Base-by-base conservation (phyloP, 306 rosid species). In the Glycine soja region DNA sequence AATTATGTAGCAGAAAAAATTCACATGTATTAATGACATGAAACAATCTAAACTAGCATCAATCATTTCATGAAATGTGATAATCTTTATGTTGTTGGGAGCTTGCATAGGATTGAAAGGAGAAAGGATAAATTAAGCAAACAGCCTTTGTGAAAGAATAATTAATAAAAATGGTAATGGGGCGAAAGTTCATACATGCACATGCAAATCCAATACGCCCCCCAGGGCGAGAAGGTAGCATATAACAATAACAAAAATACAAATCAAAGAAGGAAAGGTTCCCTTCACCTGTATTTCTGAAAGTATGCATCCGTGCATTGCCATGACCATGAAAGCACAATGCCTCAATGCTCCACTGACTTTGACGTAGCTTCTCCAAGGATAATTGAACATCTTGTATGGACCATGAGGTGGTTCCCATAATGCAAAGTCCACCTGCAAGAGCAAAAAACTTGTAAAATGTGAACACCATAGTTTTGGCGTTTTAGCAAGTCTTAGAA, bases 351-450 rank as follows among this genome's bases (percentile, higher is more conserved):
- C 91, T 68, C 97, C 97, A 62, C 93, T 79, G 9, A 90, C 81
- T 85, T 87, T 84, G 81, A 82, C 88, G 42, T 90, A 92, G 86
- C 76, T 86, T 86, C 54, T 86, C 94, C 97, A 92, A 14, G 97
- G 94, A 86, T 92, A 90, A 18, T 82, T 83, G 81, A 90, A 89
- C 66, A 57, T 75, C 79, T 80, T 89, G 76, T 90, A 92, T 50
- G 88, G 94, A 38, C 97, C 97, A 78, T 92, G 97, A 45, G 97
- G 97, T 15, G 97, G 97, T 78, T 92, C 97, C 93, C 94, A 92
- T 58, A 89, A 56, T 38, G 97, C 97, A 81, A 92, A 92, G 57
- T 86, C 97, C 57, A 92, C 19, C 97, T 92, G 88, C 80, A 72
- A 32, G 9, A 38, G 13, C 3, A 16, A 59, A 57, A 9, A 32